A percentile compares a stretch with the other conserved stretches of the same genome.
Evolutionary conservation across 2,329 filamentous ascomycete species (phyloP).

Genomic region (Westerdykella aurantiaca): DNA sequence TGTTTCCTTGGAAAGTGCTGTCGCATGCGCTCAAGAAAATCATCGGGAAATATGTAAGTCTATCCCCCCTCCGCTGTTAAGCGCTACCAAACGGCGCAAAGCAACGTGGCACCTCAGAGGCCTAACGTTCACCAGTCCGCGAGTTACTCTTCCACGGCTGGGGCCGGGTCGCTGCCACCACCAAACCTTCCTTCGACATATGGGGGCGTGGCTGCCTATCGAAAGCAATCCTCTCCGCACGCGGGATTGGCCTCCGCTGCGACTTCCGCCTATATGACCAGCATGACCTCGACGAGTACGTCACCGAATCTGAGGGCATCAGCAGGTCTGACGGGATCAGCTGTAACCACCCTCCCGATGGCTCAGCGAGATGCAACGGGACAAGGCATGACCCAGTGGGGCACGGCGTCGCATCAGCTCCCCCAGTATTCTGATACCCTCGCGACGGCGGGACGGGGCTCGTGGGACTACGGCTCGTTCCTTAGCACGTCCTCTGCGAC

Average conservation of each 20-base stretch:
- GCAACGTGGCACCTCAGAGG: constrained; percentile 16
- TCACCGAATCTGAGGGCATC: constrained; percentile 41
- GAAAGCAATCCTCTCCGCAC: constrained; percentile 34
- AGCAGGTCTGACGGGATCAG: constrained; percentile 37
- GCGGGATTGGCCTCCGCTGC: constrained; percentile 16
- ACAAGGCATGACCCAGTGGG: constrained; percentile 35
- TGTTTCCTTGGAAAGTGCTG: constrained; percentile 93
- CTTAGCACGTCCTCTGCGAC: constrained; percentile 22
- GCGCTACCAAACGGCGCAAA: not conserved
- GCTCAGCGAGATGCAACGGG: constrained; percentile 29
- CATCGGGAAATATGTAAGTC: constrained; percentile 83
- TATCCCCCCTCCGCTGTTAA: not conserved
- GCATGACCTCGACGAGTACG: constrained; percentile 40
- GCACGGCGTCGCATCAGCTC: constrained; percentile 24
- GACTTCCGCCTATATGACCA: constrained; percentile 41
- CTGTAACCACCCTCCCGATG: constrained; percentile 30
- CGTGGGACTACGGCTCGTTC: constrained; percentile 35
- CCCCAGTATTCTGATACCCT: constrained; percentile 30
- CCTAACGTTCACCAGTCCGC: constrained; percentile 51
- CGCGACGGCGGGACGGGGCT: constrained; percentile 24
- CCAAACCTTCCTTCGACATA: constrained; percentile 42
- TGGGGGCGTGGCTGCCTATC: constrained; percentile 47
- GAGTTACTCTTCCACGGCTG: constrained; percentile 62
- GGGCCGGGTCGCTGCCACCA: constrained; percentile 40
- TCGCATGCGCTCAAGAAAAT: constrained; percentile 90